Evolutionary conservation across 805 yeast genomes (phyloP).

Genomic region (Kodamaea lidongshanica): DNA sequence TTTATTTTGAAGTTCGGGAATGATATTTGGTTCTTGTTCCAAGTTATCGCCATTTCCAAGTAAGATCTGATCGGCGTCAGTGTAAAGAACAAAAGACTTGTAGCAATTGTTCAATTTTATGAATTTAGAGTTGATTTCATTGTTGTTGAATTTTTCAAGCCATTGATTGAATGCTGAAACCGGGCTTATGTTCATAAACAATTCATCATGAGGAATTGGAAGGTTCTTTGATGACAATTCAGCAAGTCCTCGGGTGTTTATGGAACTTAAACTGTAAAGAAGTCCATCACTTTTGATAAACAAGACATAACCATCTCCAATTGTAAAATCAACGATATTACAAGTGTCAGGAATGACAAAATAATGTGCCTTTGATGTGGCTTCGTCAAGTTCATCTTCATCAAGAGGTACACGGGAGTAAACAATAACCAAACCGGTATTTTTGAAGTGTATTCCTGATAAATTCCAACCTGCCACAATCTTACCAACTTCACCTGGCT

Average conservation of each 20-base stretch:
- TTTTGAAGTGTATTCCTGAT: constrained; percentile 43
- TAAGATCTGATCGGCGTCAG: constrained; percentile 43
- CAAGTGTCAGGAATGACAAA: constrained; percentile 37
- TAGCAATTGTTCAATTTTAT: constrained; percentile 51
- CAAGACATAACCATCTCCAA: constrained; percentile 48
- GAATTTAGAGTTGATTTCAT: constrained; percentile 27
- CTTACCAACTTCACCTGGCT: constrained; percentile 30
- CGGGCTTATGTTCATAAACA: constrained; percentile 7
- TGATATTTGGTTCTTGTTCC: constrained; percentile 21
- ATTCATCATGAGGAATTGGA: constrained; percentile 6
- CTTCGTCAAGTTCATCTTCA: constrained; percentile 14
- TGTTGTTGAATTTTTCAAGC: constrained; percentile 17
- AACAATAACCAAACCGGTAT: constrained; percentile 59
- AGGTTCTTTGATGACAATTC: constrained; percentile 1
- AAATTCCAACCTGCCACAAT: constrained; percentile 66
- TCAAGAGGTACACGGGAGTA: constrained; percentile 22
- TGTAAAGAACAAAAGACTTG: constrained; percentile 48
- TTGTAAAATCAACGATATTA: constrained; percentile 46
- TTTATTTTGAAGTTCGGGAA: constrained; percentile 40
- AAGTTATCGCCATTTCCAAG: constrained; percentile 26
- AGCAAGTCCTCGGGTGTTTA: constrained; percentile 5
- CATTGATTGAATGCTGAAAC: constrained; percentile 27
- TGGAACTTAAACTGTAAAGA: constrained; percentile 25
- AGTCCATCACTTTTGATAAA: constrained; percentile 43
- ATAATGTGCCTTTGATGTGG: constrained; percentile 30